Conservation (phyloP, 371 early-diverging fungal genomes). For the Lichtheimia corymbifera region DNA sequence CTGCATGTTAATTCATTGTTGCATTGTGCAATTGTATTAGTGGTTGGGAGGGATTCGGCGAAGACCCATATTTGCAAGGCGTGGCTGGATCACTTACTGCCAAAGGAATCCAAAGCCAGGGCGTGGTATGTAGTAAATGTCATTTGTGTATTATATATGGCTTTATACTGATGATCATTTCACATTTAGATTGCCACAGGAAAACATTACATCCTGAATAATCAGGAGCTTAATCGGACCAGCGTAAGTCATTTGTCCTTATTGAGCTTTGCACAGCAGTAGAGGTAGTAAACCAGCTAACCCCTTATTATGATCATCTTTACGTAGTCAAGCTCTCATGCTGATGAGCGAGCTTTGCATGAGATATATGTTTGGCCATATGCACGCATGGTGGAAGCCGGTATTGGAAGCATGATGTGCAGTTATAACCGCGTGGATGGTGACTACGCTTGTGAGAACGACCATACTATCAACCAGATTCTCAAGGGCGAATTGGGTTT, state of each 20-base stretch:
- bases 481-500: constrained; percentile 55
- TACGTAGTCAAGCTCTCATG: constrained; percentile 35
- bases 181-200: constrained; percentile 42
- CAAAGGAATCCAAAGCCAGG: constrained; percentile 36
- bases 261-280: too few relatives aligned
- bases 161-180: not conserved
- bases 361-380: constrained; percentile 64
- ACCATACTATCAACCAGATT: constrained; percentile 39
- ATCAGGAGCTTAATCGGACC: constrained; percentile 40
- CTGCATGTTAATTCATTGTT: not conserved
- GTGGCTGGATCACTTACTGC: constrained; percentile 31
- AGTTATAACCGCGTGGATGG: constrained; percentile 54
- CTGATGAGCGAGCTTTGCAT: constrained; percentile 54
- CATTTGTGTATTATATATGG: not conserved
- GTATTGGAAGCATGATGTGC: constrained; percentile 61
- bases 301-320: constrained; percentile 15
- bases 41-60: constrained; percentile 64
- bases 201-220: constrained; percentile 54
- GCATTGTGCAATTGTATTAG: constrained; percentile 32
- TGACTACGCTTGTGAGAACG: constrained; percentile 53
- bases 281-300: not conserved
- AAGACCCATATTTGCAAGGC: constrained; percentile 60
- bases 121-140: constrained; percentile 31
- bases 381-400: constrained; percentile 54
- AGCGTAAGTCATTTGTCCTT: constrained; percentile 9